Base-by-base conservation (phyloP, 306 rosid species). In the Rubus parviflorus region DNA sequence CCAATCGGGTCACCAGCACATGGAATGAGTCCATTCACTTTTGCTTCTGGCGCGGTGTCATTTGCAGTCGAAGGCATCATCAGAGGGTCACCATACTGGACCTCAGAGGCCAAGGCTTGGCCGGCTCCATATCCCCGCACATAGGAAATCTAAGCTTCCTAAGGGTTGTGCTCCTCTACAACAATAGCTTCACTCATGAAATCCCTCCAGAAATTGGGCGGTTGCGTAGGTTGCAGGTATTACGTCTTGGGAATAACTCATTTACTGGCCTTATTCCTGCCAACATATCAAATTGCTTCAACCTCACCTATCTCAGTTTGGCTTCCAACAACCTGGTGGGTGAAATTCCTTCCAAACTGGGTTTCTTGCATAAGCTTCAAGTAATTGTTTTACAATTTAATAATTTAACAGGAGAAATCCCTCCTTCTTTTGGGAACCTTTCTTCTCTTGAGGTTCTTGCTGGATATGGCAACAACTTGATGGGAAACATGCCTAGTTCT, bases 111-210 rank as follows among this genome's bases (percentile, higher is more conserved):
- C 67, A 25, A 25, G 67, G 17, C 7, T 61, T 61, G 67, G 42
- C 8, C n/a, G 67, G 67, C 37, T 61, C 67, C n/a, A 25, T 61
- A 61, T 61, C n/a, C 5, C 42, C 42, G 5, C 67, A 20, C 15
- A 73, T 88, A 3, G 88, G 90, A 46, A 88, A 86, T 54, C 82
- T 88, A 54, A 64, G 90, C 42, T 82, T 72, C 70, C 79, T 84
- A 37, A 73, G 75, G 17, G 13, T 0, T 23, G 45, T 88, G 42
- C 45, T n/a, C 63, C 46, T 88, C 7, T 0, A 7, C 48, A 58
- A 46, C 35, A 88, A 73, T 30, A 80, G 64, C 47, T 82, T 84
- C 42, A 62, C 64, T 22, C 79, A 87, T n/a, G 82, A 83, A 52
- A 61, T 88, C 47, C 88, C 89, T 35, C 77, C 52, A 7, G 69